A percentile compares a stretch with the other conserved stretches of the same genome.
Conservation (phyloP, 305 asterid species). For the Fraxinus greggii region DNA sequence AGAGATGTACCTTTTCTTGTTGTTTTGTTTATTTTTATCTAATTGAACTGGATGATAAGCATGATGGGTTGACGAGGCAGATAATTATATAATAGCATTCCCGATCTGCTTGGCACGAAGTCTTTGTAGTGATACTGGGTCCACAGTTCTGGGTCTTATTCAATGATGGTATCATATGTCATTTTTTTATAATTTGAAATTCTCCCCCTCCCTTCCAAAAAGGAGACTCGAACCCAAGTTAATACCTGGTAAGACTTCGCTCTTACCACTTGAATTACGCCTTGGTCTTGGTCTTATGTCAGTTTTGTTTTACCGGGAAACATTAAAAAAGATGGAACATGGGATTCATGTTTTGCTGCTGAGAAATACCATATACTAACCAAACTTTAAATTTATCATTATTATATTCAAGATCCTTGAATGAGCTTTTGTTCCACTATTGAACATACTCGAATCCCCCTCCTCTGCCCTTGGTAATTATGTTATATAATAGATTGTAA, state of each 20-base stretch:
- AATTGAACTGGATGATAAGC: not conserved
- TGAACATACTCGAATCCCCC: not conserved
- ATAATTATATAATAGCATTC: not conserved
- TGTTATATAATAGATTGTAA: constrained; percentile 3
- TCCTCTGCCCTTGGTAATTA: not conserved
- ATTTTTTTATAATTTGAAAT: not conserved
- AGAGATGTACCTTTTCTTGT: not conserved
- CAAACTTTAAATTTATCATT: not conserved
- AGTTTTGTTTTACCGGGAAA: not conserved
- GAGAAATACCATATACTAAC: constrained; percentile 14
- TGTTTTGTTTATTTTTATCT: not conserved
- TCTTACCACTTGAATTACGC: not conserved
- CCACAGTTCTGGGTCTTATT: not conserved
- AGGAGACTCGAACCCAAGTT: not conserved
- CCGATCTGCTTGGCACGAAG: not conserved
- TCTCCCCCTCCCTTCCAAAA: not conserved
- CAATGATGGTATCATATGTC: not conserved
- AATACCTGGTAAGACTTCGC: not conserved
- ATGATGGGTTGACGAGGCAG: not conserved
- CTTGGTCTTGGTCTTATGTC: not conserved
- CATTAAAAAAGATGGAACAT: not conserved
- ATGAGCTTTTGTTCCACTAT: not conserved
- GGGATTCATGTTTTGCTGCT: constrained; percentile 8
- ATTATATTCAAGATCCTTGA: not conserved
- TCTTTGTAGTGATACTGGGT: not conserved